Percentiles rank a stretch among this genome's conserved stretches.
phyloP scores from a whole-genome alignment of 192 early-diverging fungal species.

The Dimargaris xerosporica region DNA sequence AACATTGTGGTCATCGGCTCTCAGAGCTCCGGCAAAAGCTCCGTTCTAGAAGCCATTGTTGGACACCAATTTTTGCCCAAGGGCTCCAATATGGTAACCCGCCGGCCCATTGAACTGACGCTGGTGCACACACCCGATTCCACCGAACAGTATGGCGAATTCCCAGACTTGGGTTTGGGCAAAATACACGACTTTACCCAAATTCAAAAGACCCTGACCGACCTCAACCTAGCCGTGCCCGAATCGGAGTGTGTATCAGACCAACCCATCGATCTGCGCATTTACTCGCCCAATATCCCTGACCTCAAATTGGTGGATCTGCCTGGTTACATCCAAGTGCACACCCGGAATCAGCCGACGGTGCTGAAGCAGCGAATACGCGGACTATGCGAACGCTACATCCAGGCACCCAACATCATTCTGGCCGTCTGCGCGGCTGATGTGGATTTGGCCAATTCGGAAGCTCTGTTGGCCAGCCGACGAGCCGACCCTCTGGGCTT shows the following conservation, averaged over 20 bases:
- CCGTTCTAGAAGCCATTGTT: conserved; percentile 74
- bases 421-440: conserved; percentile 72
- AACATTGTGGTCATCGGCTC: conserved; percentile 78
- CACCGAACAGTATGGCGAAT: conserved; percentile 69
- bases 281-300: conserved; percentile 72
- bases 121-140: conserved; percentile 64
- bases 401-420: conserved; percentile 67
- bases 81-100: conserved; percentile 72
- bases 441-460: conserved; percentile 76
- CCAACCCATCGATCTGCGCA: conserved; percentile 67
- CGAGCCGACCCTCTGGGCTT: conserved; percentile 63
- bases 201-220: conserved; percentile 83
- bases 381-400: conserved; percentile 71
- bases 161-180: conserved; percentile 68
- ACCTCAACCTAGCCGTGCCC: conserved; percentile 88
- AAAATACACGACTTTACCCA: conserved; percentile 79
- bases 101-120: conserved; percentile 71
- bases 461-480: conserved; percentile 61
- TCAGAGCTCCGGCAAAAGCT: conserved; percentile 76
- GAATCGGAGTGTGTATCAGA: conserved; percentile 81
- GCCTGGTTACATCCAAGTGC: conserved; percentile 79
- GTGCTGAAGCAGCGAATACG: conserved; percentile 61
- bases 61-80: conserved; percentile 77
- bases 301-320: conserved; percentile 72
- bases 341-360: conserved; percentile 64